Evolutionary conservation across 768 basidiomycete species (phyloP), one percentile per base, ranked within the genome.

Genomic region (Pulveroboletus sp.): DNA sequence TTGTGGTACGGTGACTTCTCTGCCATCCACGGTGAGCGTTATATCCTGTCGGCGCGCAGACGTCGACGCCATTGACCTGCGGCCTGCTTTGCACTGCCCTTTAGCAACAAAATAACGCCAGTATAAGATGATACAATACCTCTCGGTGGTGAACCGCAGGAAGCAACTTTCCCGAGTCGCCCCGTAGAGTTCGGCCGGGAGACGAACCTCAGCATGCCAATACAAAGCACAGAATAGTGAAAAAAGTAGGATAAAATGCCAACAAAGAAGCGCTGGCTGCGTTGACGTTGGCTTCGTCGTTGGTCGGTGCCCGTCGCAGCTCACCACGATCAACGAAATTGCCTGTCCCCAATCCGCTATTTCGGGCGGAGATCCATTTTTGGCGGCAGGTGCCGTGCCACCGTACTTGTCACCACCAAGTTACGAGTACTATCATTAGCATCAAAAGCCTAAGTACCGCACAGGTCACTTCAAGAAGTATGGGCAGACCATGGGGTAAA

Each of bases 1-100:
- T 75, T 95, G 93, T 23, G 93, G 93, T 32, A 99, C 94, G 2
- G 92, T 94, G 19, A 99, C 94, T 73, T 94, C 88, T 71, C 94
- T 97, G 55, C 95, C 95, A 69, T 99, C 94, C 35, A 98, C 86
- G 2, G 94, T 95, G 25, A 98, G 73, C 27, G 93, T 95, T 58
- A 97, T 86, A 57, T 92, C 88, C 38, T 86, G 87, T 60, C 76
- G 78, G 49, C 80, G 75, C 49, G 76, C 67, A 16, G 86, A 77
- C 2, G 85, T 79, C 33, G 89, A 85, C 11, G 84, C 72, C 64
- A 90, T 77, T 29, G 76, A 73, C 51, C 85, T 75, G 52, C 76
- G 77, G 61, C 75, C 87, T 87, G 43, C 10, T 51, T 37, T 35
- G 27, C 38, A 23, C 52, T 31, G 11, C 17, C 17, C 35, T 42